Base-by-base conservation (phyloP, 257 asterid species). In the Agastache rugosa region DNA sequence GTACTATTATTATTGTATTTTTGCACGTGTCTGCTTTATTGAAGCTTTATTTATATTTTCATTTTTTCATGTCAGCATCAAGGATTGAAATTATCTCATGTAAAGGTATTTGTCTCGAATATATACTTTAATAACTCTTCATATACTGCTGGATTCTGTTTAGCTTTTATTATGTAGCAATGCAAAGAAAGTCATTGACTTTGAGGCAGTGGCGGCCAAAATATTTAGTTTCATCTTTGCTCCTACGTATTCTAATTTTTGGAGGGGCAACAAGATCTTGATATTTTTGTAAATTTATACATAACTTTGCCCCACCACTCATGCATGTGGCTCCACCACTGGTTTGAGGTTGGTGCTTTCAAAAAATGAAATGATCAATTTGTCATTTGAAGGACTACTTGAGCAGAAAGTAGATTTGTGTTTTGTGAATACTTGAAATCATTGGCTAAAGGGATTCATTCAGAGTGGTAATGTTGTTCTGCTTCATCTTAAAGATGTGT, bases 61-160 rank as follows among this genome's bases (percentile, higher is more conserved):
- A 15, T 10, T 66, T 42, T 39, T 39, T 1, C 11, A 51, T 45
- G 51, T 67, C 34, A 54, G 31, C 61, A 29, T 65, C 56, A 9
- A 73, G 35, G 8, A 48, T 67, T 22, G 12, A 35, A 55, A 41
- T 53, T 39, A n/a, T 47, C 45, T 11, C 34, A 31, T 31, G 37
- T 0, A 31, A 31, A 54, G 31, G 11, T 61, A 42, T 61, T 3
- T 60, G 23, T 41, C 15, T 39, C 41, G 53, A 63, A 11, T 29
- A 14, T 17, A 20, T 65, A 65, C 14, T 65, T 11, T 4, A 22
- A 44, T 27, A 34, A 15, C 15, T 64, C 16, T 27, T 63, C n/a
- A 10, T 62, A 51, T 70, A 29, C 63, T 63, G 71, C 70, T 63
- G 66, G 39, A 59, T 64, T 59, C 47, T 16, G 15, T 45, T 59